A percentile compares a stretch with the other conserved stretches of the same genome.
These are phyloP conservation scores for Xerophyta viscosa DNA, from an alignment of 106 monocot species.

Conservation along the genomic window DNA sequence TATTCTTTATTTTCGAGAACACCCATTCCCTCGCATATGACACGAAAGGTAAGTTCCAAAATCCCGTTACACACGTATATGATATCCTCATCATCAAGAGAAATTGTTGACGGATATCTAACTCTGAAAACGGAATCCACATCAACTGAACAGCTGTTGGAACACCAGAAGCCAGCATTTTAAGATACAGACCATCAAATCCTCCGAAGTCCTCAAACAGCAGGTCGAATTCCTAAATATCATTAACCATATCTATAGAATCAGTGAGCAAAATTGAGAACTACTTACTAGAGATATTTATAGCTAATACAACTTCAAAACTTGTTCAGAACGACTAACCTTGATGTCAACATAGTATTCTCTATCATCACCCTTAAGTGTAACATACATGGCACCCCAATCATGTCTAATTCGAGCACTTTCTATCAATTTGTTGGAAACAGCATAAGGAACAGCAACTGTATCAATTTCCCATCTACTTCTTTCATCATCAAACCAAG, in stretches of 20 bases:
- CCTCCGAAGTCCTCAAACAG: constrained; percentile 88
- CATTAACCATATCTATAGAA: neutral
- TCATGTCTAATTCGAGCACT: constrained; percentile 77
- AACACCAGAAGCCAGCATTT: constrained; percentile 75
- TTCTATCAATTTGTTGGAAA: constrained; percentile 66
- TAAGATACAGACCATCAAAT: constrained; percentile 72
- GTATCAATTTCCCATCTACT: constrained; percentile 91
- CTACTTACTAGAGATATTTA: no score
- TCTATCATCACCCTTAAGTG: constrained; percentile 79
- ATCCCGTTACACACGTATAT: constrained; percentile 35
- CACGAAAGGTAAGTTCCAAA: constrained; percentile 47
- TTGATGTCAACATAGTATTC: constrained; percentile 81
- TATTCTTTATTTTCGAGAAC: constrained; percentile 54
- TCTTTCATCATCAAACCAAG: constrained; percentile 81
- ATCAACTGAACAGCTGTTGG: constrained; percentile 83
- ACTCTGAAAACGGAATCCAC: constrained; percentile 81
- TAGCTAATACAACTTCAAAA: no score
- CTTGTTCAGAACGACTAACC: constrained; percentile 23
- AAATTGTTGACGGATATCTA: constrained; percentile 59
- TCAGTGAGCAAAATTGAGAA: neutral
- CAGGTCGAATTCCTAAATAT: constrained; percentile 61
- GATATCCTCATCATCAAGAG: constrained; percentile 27
- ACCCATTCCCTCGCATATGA: constrained; percentile 26
- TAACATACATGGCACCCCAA: constrained; percentile 79
- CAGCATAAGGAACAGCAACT: constrained; percentile 73